phyloP scores from a whole-genome alignment of 192 early-diverging fungal species.

The Funneliformis geosporum region DNA sequence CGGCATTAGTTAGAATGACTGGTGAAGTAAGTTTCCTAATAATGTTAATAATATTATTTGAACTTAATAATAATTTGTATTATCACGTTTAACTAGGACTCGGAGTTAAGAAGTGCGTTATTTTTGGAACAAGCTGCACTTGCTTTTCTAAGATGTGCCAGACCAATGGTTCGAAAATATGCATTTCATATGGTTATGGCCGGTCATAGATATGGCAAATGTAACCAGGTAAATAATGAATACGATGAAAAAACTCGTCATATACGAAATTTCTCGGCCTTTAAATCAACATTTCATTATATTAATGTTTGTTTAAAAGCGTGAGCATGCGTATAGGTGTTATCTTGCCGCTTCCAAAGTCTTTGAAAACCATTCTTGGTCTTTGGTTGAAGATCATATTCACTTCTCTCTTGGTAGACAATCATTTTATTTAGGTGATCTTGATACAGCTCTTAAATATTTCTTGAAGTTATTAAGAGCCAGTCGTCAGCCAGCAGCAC shows the following conservation, averaged over 20 bases:
- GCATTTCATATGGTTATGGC: conserved; percentile 90
- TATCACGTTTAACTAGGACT: conserved; percentile 54
- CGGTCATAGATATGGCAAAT: conserved; percentile 77
- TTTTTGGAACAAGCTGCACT: conserved; percentile 91
- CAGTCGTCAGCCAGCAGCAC: conserved; percentile 62
- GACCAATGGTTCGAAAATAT: conserved; percentile 80
- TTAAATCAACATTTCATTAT: neutral
- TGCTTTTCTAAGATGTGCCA: conserved; percentile 65
- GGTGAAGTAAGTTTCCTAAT: conserved; percentile 56
- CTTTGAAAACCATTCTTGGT: conserved; percentile 66
- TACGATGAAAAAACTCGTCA: neutral
- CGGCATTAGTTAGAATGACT: conserved; percentile 69
- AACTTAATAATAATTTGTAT: neutral
- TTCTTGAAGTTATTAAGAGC: conserved; percentile 76
- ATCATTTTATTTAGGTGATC: conserved; percentile 71
- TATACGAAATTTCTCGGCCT: neutral
- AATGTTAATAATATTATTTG: neutral
- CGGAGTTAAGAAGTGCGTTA: conserved; percentile 73
- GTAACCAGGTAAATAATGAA: conserved; percentile 61
- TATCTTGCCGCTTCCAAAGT: conserved; percentile 65
- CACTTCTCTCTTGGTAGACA: conserved; percentile 86
- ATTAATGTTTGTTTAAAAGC: conserved; percentile 42
- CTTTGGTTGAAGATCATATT: conserved; percentile 84
- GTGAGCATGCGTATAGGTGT: conserved; percentile 76
- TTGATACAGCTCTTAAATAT: conserved; percentile 73